These are phyloP conservation scores for Cutaneotrichosporon curvatum DNA, from an alignment of 1,284 basidiomycete genomes.

Conservation along the genomic window DNA sequence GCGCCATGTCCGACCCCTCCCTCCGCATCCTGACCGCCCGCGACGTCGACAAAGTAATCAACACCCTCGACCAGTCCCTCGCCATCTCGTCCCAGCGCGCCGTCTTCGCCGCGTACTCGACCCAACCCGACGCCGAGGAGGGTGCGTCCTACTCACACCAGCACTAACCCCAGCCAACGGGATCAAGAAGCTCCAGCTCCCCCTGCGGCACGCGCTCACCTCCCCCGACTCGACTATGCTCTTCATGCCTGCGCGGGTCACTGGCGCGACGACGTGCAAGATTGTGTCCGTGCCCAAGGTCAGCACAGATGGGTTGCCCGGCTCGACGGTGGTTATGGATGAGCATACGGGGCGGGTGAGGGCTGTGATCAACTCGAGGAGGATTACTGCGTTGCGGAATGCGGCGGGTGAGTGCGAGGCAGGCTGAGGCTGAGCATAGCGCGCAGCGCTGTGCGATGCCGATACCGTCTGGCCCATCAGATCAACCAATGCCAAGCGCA, in stretches of 20 bases:
- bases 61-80: conserved; percentile 22
- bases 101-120: conserved; percentile 37
- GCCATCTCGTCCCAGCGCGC: conserved; percentile 35
- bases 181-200: conserved; percentile 31
- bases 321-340: conserved; percentile 66
- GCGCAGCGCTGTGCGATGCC: no score
- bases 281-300: conserved; percentile 60
- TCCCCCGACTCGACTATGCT: conserved; percentile 31
- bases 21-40: conserved; percentile 30
- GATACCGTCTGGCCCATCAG: no score
- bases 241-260: conserved; percentile 45
- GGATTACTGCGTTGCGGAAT: conserved; percentile 68
- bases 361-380: conserved; percentile 67
- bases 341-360: conserved; percentile 59
- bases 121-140: conserved; percentile 3
- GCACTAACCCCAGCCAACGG: conserved; percentile 4
- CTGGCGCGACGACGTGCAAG: conserved; percentile 53
- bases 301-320: conserved; percentile 59
- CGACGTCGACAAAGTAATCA: conserved; percentile 35
- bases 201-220: conserved; percentile 28
- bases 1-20: conserved; percentile 5
- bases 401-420: conserved; percentile 57
- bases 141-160: conserved; percentile 4
- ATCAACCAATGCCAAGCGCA: no score
- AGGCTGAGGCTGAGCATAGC: no score